These are phyloP conservation scores for Solanum dulcamara DNA, from an alignment of 257 asterid genomes.

Conservation along the genomic window DNA sequence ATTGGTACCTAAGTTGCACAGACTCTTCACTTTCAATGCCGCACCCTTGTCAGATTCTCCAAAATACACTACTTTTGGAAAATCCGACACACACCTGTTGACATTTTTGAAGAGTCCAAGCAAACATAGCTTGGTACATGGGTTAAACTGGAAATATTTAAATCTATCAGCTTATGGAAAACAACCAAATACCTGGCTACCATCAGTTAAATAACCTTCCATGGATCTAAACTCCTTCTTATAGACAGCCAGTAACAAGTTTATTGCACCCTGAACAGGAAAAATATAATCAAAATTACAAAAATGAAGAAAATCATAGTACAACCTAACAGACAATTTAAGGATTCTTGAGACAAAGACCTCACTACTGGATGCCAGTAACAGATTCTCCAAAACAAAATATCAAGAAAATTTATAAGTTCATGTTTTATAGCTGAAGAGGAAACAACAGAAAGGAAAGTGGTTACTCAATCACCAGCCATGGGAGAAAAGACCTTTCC, in stretches of 20 bases:
- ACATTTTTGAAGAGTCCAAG: too few species aligned
- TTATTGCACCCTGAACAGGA: conserved; percentile 75
- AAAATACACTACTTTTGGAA: too few species aligned
- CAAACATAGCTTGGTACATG: background rate
- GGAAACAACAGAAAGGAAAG: background rate
- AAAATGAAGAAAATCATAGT: background rate
- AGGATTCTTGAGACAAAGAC: background rate
- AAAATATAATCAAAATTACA: background rate
- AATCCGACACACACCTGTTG: too few species aligned
- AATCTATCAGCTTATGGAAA: background rate
- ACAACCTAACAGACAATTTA: background rate
- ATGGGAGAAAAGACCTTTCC: background rate
- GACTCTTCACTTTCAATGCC: too few species aligned
- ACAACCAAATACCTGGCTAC: conserved; percentile 58
- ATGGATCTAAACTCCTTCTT: conserved; percentile 70
- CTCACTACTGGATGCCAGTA: background rate
- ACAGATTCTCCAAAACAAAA: background rate
- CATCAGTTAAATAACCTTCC: conserved; percentile 84
- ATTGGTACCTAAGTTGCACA: too few species aligned
- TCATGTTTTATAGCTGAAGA: background rate
- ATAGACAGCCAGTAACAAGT: conserved; percentile 86
- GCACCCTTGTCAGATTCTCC: too few species aligned
- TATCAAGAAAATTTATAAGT: background rate
- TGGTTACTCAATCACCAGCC: background rate
- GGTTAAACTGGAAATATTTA: background rate